Conservation (phyloP, 2,329 filamentous ascomycete species). For the Trichocomaceae sp. region DNA sequence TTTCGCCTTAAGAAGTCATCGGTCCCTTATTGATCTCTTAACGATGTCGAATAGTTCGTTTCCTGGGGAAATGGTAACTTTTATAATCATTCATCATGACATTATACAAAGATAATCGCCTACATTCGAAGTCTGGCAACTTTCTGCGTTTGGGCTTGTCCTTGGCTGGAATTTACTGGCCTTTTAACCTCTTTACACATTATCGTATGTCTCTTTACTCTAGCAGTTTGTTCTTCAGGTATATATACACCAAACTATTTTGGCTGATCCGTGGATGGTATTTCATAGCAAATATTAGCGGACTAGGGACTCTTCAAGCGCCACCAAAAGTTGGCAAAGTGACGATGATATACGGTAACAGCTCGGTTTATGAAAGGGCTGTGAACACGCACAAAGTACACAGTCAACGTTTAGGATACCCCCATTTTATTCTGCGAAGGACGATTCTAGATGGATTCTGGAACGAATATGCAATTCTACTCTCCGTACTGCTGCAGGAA, state of each 20-base stretch:
- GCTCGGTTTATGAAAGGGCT: conserved; percentile 28
- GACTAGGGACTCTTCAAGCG: not conserved
- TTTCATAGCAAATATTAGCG: not conserved
- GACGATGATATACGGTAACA: conserved; percentile 27
- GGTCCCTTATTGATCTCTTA: too few relatives aligned
- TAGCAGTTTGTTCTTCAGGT: too few relatives aligned
- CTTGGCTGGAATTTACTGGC: not conserved
- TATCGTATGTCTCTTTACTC: not conserved
- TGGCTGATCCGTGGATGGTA: not conserved
- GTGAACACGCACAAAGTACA: conserved; percentile 29
- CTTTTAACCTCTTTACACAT: not conserved
- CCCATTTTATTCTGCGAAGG: conserved; percentile 27
- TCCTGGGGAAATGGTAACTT: too few relatives aligned
- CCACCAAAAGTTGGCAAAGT: conserved; percentile 23
- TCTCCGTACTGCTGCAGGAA: conserved; percentile 26
- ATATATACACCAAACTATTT: not conserved
- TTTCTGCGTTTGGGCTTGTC: not conserved
- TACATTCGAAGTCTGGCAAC: not conserved
- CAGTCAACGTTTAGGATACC: conserved; percentile 28
- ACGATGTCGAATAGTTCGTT: too few relatives aligned
- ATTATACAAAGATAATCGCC: not conserved
- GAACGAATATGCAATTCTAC: conserved; percentile 29
- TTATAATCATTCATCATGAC: not conserved
- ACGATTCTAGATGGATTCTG: conserved; percentile 27
- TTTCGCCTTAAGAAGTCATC: too few relatives aligned